phyloP scores from a whole-genome alignment of 371 early-diverging fungal genomes.

The Apophysomyces trapeziformis region DNA sequence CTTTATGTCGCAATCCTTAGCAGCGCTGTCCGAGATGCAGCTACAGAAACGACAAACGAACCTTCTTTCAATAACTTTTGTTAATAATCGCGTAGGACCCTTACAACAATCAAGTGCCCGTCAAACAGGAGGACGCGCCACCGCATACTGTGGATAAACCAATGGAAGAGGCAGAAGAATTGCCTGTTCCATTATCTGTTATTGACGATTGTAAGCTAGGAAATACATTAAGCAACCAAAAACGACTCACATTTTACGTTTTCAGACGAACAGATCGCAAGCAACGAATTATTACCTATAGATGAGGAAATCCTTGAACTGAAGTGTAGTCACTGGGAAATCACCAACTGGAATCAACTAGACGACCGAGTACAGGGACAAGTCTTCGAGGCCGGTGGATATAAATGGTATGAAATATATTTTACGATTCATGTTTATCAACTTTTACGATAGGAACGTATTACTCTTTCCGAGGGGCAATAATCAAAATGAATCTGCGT shows the following conservation, averaged over 20 bases:
- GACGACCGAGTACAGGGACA: conserved; percentile 58
- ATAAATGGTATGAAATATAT: conserved; percentile 51
- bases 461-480: conserved; percentile 94
- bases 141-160: neutral
- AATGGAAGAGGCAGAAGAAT: conserved; percentile 9
- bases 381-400: conserved; percentile 57
- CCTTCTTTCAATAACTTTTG: neutral
- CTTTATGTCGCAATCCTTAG: neutral
- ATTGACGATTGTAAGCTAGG: conserved; percentile 28
- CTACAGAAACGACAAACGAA: conserved; percentile 2
- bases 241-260: neutral
- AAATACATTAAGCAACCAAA: neutral
- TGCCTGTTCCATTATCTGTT: conserved; percentile 18
- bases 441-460: conserved; percentile 65
- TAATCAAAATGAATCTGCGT: conserved; percentile 65
- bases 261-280: conserved; percentile 27
- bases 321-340: conserved; percentile 53
- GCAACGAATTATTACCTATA: conserved; percentile 38
- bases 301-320: conserved; percentile 47
- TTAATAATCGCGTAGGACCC: conserved; percentile 11
- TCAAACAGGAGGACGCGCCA: conserved; percentile 1
- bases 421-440: neutral
- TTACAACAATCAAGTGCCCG: neutral
- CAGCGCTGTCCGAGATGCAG: conserved; percentile 1
- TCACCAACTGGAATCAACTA: conserved; percentile 47